Percentiles rank a stretch among this genome's conserved stretches.
phyloP scores from a whole-genome alignment of 169 alveolate genomes.

The Miamiensis avidus region DNA sequence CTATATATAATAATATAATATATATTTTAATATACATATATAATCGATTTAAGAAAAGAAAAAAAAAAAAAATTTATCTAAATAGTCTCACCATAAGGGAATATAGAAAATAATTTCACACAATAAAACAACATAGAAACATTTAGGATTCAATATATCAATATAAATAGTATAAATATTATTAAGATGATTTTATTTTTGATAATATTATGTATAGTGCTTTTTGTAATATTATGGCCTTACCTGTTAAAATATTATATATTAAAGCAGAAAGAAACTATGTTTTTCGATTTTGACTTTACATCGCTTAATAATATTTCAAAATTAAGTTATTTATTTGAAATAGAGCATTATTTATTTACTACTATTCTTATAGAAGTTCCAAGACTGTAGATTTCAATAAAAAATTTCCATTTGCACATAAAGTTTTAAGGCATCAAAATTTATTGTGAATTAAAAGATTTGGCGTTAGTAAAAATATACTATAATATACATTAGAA shows the following conservation, averaged over 20 bases:
- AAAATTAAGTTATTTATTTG: no score
- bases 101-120: no score
- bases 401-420: background rate
- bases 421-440: background rate
- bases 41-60: no score
- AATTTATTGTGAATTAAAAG: background rate
- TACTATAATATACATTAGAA: background rate
- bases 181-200: background rate
- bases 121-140: background rate
- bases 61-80: no score
- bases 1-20: no score
- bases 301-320: background rate
- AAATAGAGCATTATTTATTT: background rate
- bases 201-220: no score
- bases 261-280: background rate
- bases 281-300: background rate
- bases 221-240: background rate
- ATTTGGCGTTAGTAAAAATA: background rate
- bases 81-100: no score
- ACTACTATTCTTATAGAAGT: background rate
- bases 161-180: no score
- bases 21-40: no score
- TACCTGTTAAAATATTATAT: no score
- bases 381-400: background rate
- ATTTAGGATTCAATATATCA: no score